Base-by-base conservation (phyloP, 2,329 filamentous ascomycete species). In the Boeremia lycopersici region DNA sequence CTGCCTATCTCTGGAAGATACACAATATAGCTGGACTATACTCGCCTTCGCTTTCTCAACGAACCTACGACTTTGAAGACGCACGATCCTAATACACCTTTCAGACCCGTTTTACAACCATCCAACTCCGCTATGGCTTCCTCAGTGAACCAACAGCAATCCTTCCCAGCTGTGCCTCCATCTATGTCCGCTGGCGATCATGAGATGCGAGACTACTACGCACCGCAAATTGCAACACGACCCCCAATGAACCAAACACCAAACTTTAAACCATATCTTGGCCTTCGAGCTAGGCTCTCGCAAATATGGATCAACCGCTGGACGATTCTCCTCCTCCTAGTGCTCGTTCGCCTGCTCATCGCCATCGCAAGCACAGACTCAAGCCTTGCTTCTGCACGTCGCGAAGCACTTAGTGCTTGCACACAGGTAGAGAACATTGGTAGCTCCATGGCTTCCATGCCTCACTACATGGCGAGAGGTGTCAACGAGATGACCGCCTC, bases 261-360 rank as follows among this genome's bases (percentile, higher is more conserved):
- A 73, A 85, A 85, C 71, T 83, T 89, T 70, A 97, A 92, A 61
- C 93, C 95, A 59, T 98, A 98, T 75, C 89, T 99, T 60, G 92
- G 93, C 67, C 86, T 97, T 71, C 86, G 87, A 70, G 88, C 93
- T 67, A 88, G 93, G 69, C 84, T 98, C 68, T 98, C 95, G 47
- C 95, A 99, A 81, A 84, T 96, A 75, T 97, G 93, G 92, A 87
- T 99, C 79, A 98, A 99, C 81, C 86, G 90, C 76, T 99, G 95
- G 95, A 98, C 95, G 34, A 82, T 98, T 56, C 83, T 99, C 42
- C 82, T 98, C 42, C 76, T 96, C 55, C 86, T 99, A 48, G 88
- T 98, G 51, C 86, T 99, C 47, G 85, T 89, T 59, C 86, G 93
- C 53, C 84, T 93, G 56, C 78, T 99, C 47, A 81, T 98, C 56